Evolutionary conservation across 345 rosid genomes (phyloP).

Genomic region (Eucalyptus coolabah): DNA sequence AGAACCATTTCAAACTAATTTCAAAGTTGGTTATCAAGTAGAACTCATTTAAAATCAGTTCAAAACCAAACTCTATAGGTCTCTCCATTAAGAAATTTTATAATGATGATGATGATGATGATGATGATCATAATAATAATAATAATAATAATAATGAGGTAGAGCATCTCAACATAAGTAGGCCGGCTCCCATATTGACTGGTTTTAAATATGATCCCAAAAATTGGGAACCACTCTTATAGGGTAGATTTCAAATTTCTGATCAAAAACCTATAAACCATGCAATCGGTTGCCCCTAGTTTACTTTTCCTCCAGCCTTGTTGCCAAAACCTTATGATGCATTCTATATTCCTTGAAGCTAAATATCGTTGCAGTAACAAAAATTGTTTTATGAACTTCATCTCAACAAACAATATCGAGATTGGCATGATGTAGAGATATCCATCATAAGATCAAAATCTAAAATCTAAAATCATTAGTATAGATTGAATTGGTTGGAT

Average conservation of each 20-base stretch:
- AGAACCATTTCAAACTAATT: too few species aligned
- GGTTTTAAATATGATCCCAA: background rate
- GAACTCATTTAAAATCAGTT: too few species aligned
- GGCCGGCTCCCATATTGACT: background rate
- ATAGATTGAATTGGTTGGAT: background rate
- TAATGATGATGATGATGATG: too few species aligned
- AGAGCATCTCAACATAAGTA: background rate
- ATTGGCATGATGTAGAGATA: background rate
- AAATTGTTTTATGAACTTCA: background rate
- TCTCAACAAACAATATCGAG: background rate
- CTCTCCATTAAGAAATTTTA: background rate
- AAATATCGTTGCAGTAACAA: background rate
- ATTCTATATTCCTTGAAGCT: background rate
- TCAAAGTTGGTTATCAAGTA: too few species aligned
- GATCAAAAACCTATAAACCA: fast-evolving
- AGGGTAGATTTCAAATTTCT: too few species aligned
- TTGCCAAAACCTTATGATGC: background rate
- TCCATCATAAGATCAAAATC: background rate
- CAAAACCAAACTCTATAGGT: background rate
- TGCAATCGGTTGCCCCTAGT: background rate
- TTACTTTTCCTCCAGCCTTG: background rate
- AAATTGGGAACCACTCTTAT: background rate
- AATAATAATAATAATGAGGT: too few species aligned
- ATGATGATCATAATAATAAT: fast-evolving
- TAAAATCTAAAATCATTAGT: background rate